Evolutionary conservation across 345 rosid species (phyloP).

Genomic region (Salix caprea): DNA sequence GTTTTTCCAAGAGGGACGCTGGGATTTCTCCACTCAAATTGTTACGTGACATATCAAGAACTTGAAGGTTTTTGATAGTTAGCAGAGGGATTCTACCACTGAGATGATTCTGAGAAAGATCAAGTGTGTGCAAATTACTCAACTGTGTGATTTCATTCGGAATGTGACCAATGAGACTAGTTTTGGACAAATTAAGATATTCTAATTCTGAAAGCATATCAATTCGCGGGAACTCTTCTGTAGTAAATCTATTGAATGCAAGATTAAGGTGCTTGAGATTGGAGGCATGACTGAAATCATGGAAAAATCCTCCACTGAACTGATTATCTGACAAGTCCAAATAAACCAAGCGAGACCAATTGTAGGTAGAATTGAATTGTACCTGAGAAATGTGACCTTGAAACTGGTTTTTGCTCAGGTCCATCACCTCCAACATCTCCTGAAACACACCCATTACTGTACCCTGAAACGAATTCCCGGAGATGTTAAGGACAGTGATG

Average conservation of each 20-base stretch:
- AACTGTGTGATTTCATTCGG: conserved; percentile 50
- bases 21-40: conserved; percentile 84
- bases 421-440: conserved; percentile 49
- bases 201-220: conserved; percentile 47
- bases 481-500: conserved; percentile 56
- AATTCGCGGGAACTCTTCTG: conserved; percentile 52
- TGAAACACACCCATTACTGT: conserved; percentile 47
- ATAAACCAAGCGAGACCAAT: conserved; percentile 56
- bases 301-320: conserved; percentile 64
- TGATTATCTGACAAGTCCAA: conserved; percentile 87
- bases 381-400: conserved; percentile 82
- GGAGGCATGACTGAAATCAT: conserved; percentile 38
- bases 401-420: conserved; percentile 75
- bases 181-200: conserved; percentile 73
- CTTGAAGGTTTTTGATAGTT: conserved; percentile 41
- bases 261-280: conserved; percentile 73
- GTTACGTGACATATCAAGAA: conserved; percentile 71
- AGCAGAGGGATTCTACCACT: conserved; percentile 53
- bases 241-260: conserved; percentile 67
- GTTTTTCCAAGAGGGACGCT: conserved; percentile 42
- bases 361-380: conserved; percentile 53
- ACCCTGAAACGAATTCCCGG: conserved; percentile 66
- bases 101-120: conserved; percentile 73
- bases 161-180: conserved; percentile 59
- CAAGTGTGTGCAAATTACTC: conserved; percentile 51